Evolutionary conservation across 2,329 filamentous ascomycete genomes (phyloP), one percentile per base, ranked within the genome.

Genomic region (Kalmusia sp.): DNA sequence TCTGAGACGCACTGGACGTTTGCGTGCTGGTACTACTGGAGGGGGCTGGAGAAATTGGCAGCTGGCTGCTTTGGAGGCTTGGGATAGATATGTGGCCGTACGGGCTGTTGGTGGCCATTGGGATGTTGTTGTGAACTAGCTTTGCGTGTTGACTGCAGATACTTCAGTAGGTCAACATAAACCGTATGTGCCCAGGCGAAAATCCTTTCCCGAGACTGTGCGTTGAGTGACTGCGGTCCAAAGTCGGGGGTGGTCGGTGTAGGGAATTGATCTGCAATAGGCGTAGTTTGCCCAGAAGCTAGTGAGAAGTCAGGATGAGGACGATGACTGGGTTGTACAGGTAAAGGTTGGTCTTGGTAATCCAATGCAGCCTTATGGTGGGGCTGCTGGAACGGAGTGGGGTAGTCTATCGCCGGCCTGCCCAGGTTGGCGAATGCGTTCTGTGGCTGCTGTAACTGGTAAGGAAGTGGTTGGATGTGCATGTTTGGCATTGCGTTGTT

Each of bases 61-160:
- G 77, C 77, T 24, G 83, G 82, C 59, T 85, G 82, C 39, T 81
- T 80, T 15, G 85, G 85, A 25, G 85, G 85, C 61, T 82, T 85
- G 0, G 85, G 85, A 51, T 84, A 87, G 45, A 87, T 86, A 54
- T 79, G 81, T 3, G 84, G 84, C 61, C 84, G 82, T 37, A 77
- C 63, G 21, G 76, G 57, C 12, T 77, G 67, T 33, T 78, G 77
- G 19, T 77, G 74, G 21, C 74, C 75, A 49, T 78, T 76, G 7
- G 69, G 63, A 51, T 80, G 50, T 59, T 70, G 53, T 8, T 76
- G 71, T 24, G 74, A 65, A 51, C 71, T 73, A 24, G 70, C 64
- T 43, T 76, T 78, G 15, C 77, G 67, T 3, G 76, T 78, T 22
- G 77, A 76, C 52, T 81, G 78, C 5, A 81, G 71, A 61, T 75